Base-by-base conservation (phyloP, 2,329 filamentous ascomycete genomes). In the Eurotiales sp. region DNA sequence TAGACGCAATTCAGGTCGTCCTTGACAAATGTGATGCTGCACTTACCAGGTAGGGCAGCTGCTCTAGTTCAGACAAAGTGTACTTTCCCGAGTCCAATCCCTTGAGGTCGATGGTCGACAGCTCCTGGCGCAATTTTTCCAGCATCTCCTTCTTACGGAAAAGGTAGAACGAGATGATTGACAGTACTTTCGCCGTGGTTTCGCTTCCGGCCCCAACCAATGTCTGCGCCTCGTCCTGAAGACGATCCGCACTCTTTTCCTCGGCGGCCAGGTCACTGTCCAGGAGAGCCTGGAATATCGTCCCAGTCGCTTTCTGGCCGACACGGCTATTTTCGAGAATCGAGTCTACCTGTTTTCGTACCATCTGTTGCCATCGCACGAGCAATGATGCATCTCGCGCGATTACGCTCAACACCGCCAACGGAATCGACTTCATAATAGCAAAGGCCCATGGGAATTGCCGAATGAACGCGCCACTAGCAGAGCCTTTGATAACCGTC, bases 21-120 rank as follows among this genome's bases (percentile, higher is more conserved):
- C 25, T 27, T 27, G 25, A 27, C 17, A 29, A 39, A 39, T 12
- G 8, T 4, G 29, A 12, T 32, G 14, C 5, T 32, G 25, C 8
- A 52, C 61, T 50, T 46, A 69, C 66, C 51, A 73, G 54, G 53
- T 72, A 72, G 0, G 70, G 69, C n/a, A 72, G 51, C 42, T 60
- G 58, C 57, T 73, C 69, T 22, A 73, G 57, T 15, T 70, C 61
- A 2, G 56, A 36, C 61, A 60, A 64, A 5, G 58, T 52, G 21
- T 58, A 57, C n/a, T 55, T 55, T 10, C 56, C 60, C 5, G 40
- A 40, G 7, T 59, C 55, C n/a, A 55, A 62, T 34, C 58, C 52
- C 49, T 63, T 49, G 15, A 67, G 12, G 14, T 22, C 27, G 12
- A 46, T 58, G 37, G 56, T 61, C 29, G 52, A 57, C 58, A 70